Evolutionary conservation across 139 green algal genomes (phyloP), one percentile per base, ranked within the genome.

Genomic region (Marvania coccoides): DNA sequence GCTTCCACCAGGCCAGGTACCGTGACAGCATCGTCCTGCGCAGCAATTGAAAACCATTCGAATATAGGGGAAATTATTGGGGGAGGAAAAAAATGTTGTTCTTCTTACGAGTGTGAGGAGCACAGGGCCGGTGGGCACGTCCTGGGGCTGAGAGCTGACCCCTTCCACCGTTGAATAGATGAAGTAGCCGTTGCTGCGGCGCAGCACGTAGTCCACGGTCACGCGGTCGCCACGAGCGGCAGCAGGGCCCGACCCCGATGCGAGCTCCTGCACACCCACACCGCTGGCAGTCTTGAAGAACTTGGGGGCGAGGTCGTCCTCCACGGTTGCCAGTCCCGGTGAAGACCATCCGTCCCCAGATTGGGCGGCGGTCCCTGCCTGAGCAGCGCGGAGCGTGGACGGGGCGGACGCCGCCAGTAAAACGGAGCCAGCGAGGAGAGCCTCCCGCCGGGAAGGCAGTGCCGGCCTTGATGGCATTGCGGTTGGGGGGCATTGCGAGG

Each of bases 151-250:
- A 57, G 93, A 95, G 28, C 56, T 78, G 10, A 92, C 79, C 10
- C 87, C 88, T 59, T 95, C 83, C 3, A 95, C 74, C 0, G 87
- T 95, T 13, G 57, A 69, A 56, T 85, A 85, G 34, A 85, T 83
- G 47, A 87, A 87, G 39, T 85, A 85, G 15, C 87, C 87, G 58
- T 74, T 74, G 35, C 57, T 56, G 14, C 87, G 61, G 9, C 87
- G 70, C 30, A 93, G 61, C 60, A 90, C 81, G 57, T 85, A 94
- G 47, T 94, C 87, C 6, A 94, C 65, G 1, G 85, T 54, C 6
- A 94, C 77, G 4, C 29, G 30, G 61, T 90, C 81, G 1, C 85
- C 83, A 3, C 38, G 6, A 9, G 55, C 19, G 0, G 72, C 82
- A 6, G 26, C 56, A 0, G 65, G 28, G 3, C 77, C 75, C 12